phyloP scores from a whole-genome alignment of 2,329 filamentous ascomycete species.

The Sarocladium strictum region DNA sequence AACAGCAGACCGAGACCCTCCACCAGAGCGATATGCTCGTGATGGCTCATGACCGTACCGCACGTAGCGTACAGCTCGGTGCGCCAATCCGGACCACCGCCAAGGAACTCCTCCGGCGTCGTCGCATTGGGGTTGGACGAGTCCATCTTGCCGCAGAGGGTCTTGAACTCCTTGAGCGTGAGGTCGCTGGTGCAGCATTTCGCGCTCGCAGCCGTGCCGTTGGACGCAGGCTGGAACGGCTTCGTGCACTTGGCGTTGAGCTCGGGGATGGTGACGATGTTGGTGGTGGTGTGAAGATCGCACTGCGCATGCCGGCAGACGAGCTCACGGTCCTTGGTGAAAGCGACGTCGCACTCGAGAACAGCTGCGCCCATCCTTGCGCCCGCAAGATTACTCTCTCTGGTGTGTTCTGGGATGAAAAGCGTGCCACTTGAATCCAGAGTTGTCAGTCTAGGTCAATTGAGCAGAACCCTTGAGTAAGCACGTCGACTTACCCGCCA shows the following conservation, averaged over 20 bases:
- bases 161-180: slow-evolving; percentile 60
- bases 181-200: slow-evolving; percentile 69
- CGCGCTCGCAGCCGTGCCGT: slow-evolving; percentile 47
- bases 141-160: slow-evolving; percentile 67
- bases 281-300: slow-evolving; percentile 63
- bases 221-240: slow-evolving; percentile 52
- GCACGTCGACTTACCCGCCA: slow-evolving; percentile 32
- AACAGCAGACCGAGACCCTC: slow-evolving; percentile 55
- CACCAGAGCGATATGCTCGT: slow-evolving; percentile 56
- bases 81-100: slow-evolving; percentile 54
- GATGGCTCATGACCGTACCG: slow-evolving; percentile 53
- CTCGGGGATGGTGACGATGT: slow-evolving; percentile 56
- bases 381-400: slow-evolving; percentile 53
- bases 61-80: slow-evolving; percentile 62
- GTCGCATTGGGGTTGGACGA: slow-evolving; percentile 50
- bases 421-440: slow-evolving; percentile 40
- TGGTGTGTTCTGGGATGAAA: slow-evolving; percentile 59
- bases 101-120: slow-evolving; percentile 50
- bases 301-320: slow-evolving; percentile 64
- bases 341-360: slow-evolving; percentile 62
- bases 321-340: slow-evolving; percentile 59
- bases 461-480: not conserved
- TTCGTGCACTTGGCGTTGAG: slow-evolving; percentile 58
- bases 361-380: slow-evolving; percentile 63
- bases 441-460: not conserved